Evolutionary conservation across 2,329 filamentous ascomycete species (phyloP).

Genomic region (Monosporascus sp.): DNA sequence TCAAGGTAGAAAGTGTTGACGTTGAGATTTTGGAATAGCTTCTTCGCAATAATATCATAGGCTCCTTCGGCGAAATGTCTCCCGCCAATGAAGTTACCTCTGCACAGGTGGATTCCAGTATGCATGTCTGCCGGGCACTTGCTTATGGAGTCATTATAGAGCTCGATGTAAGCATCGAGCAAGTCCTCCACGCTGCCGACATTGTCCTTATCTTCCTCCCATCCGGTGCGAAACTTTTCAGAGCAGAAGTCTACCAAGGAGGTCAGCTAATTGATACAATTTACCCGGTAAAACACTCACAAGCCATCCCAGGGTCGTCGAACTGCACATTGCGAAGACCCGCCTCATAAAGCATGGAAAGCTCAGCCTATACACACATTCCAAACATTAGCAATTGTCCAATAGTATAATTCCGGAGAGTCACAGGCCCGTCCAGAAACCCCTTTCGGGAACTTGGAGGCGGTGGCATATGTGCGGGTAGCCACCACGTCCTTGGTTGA

Average conservation of each 20-base stretch:
- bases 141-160: conserved; percentile 68
- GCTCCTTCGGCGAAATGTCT: conserved; percentile 62
- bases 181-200: conserved; percentile 63
- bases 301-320: conserved; percentile 62
- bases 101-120: conserved; percentile 71
- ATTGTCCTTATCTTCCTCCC: conserved; percentile 63
- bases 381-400: background rate
- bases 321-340: conserved; percentile 63
- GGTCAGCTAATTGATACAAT: background rate
- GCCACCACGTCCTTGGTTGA: no score
- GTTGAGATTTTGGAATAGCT: conserved; percentile 57
- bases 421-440: background rate
- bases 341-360: conserved; percentile 55
- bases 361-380: conserved; percentile 35
- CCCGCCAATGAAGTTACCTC: conserved; percentile 60
- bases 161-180: conserved; percentile 67
- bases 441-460: no score
- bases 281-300: conserved; percentile 34
- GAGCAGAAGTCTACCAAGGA: conserved; percentile 61
- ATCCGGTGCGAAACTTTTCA: conserved; percentile 64
- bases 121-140: conserved; percentile 65
- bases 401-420: no score
- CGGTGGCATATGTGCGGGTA: no score
- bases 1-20: conserved; percentile 66
- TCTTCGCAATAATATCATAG: conserved; percentile 62